These are phyloP conservation scores for Phytopythium delawarense DNA, from an alignment of 352 stramenopile species.

Conservation along the genomic window DNA sequence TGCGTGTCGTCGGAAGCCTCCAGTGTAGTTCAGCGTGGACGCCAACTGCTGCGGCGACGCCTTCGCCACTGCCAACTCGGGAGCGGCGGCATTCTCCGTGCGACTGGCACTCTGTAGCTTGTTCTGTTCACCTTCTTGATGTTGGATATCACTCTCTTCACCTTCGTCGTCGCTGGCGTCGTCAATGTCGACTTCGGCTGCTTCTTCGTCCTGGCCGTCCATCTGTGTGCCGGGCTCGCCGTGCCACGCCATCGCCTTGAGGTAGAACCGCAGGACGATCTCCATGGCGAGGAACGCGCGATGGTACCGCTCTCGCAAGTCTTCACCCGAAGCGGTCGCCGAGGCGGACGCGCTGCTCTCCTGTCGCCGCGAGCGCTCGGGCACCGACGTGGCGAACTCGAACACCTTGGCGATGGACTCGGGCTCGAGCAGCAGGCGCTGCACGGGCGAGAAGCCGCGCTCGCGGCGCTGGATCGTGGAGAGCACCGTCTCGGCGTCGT, in stretches of 20 bases:
- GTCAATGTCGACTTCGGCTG: slow-evolving; percentile 4
- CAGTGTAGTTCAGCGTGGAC: slow-evolving; percentile 5
- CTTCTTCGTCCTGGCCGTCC: slow-evolving; percentile 4
- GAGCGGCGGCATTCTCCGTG: background rate
- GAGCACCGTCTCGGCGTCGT: slow-evolving; percentile 68
- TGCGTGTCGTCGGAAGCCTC: slow-evolving; percentile 26
- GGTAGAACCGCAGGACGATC: slow-evolving; percentile 73
- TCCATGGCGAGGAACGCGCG: slow-evolving; percentile 57
- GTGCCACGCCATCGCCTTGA: slow-evolving; percentile 71
- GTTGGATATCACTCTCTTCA: background rate
- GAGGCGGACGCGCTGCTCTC: background rate
- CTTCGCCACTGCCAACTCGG: slow-evolving; percentile 2
- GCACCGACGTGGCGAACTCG: slow-evolving; percentile 41
- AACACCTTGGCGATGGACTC: slow-evolving; percentile 65
- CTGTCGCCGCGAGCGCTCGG: slow-evolving; percentile 9
- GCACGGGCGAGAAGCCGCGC: slow-evolving; percentile 56
- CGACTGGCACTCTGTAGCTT: background rate
- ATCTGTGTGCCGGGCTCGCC: slow-evolving; percentile 35
- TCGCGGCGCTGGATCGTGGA: slow-evolving; percentile 55
- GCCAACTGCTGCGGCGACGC: slow-evolving; percentile 7
- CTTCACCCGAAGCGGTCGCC: slow-evolving; percentile 1
- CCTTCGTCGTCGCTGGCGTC: background rate
- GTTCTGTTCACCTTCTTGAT: background rate
- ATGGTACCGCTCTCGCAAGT: slow-evolving; percentile 42
- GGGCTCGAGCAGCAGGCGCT: slow-evolving; percentile 56